Base-by-base conservation (phyloP, 2,329 filamentous ascomycete species). In the Boeremia lycopersici region DNA sequence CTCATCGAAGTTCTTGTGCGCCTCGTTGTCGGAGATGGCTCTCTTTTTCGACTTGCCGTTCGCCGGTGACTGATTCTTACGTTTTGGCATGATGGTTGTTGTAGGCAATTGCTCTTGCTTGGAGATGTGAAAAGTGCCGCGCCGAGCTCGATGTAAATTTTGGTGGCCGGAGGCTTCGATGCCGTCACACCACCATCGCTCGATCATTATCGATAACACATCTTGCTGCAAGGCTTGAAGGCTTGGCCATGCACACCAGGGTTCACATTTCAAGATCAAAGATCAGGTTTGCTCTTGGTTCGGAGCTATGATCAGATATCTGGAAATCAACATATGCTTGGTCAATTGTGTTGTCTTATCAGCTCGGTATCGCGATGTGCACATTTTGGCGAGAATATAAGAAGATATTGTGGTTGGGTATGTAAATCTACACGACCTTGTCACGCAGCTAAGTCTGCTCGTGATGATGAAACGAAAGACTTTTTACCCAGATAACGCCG, bases 11-110 rank as follows among this genome's bases (percentile, higher is more conserved):
- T 75, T 75, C 49, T 67, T 61, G 41, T 74, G 71, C 47, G 73
- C 74, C 50, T 76, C 74, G n/a, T 71, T 66, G 58, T 76, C 73
- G 2, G 74, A 72, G 45, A 76, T 72, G 47, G 74, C 74, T 51
- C 73, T 72, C 62, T 79, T 78, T 64, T 79, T 79, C 44, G 65
- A 64, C 56, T 70, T 70, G 62, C 74, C 72, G 66, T 75, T 76
- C 33, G 59, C 56, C 45, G 64, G 56, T 25, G 71, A 64, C 25
- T 77, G 73, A 39, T 74, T 76, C 63, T 80, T 80, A 56, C 78
- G 77, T 69, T 80, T 80, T 5, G 58, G 48, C 65, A 68, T 68
- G n/a, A 34, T 40, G 41, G 17, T 4, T 36, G 33, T 28, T 11
- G 13, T 6, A 15, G 10, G 13, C 36, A 38, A 34, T 42, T 29